phyloP scores from a whole-genome alignment of 108 stramenopile genomes.

The Cyclostephanos tholiformis region DNA sequence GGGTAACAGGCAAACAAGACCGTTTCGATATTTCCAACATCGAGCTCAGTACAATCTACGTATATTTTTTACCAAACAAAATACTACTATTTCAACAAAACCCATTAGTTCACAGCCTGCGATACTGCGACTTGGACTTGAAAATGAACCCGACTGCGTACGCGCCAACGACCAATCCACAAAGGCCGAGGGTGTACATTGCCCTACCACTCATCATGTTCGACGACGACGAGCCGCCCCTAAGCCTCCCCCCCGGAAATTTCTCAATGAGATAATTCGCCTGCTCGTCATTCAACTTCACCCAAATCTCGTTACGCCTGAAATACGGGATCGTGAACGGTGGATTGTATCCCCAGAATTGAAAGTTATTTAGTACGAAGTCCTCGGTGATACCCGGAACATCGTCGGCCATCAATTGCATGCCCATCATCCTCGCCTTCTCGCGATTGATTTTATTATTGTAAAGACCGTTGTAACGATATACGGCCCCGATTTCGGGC shows the following conservation, averaged over 20 bases:
- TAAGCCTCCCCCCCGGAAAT: slow-evolving; percentile 10
- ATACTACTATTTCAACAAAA: not conserved
- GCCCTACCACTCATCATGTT: not conserved
- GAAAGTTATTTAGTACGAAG: slow-evolving; percentile 51
- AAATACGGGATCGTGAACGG: slow-evolving; percentile 86
- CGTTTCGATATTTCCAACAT: too few species aligned
- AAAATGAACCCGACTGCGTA: not conserved
- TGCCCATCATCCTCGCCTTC: slow-evolving; percentile 52
- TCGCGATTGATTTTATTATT: slow-evolving; percentile 32
- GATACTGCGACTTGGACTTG: slow-evolving; percentile 1
- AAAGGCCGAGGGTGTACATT: not conserved
- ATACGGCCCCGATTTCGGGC: slow-evolving; percentile 68
- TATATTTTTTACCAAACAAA: not conserved
- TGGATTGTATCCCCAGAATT: slow-evolving; percentile 89
- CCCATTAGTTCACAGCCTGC: not conserved
- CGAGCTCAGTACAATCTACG: too few species aligned
- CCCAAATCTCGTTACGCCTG: slow-evolving; percentile 88
- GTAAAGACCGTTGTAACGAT: slow-evolving; percentile 66
- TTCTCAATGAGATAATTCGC: slow-evolving; percentile 54
- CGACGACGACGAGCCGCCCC: not conserved
- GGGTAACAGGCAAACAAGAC: too few species aligned
- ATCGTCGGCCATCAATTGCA: slow-evolving; percentile 65
- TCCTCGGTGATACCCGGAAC: slow-evolving; percentile 59
- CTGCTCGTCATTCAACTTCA: slow-evolving; percentile 65
- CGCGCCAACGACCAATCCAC: slow-evolving; percentile 2